Evolutionary conservation across 371 early-diverging fungal species (phyloP).

Genomic region (Zancudomyces culisetae): DNA sequence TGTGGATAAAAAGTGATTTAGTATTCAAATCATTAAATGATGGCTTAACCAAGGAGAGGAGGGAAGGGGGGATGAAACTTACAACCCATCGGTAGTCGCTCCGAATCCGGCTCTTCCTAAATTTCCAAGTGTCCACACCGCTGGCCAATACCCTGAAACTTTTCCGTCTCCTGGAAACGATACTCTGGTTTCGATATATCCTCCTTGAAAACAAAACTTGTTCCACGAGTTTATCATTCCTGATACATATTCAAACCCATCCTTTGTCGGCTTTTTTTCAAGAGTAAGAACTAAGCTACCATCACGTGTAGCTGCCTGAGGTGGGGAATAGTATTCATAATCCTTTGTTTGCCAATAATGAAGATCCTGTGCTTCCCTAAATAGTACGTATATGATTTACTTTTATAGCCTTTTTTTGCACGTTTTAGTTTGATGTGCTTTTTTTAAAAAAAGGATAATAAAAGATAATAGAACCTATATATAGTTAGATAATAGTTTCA

Average conservation of each 20-base stretch:
- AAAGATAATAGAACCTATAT: too few species aligned
- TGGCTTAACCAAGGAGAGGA: too few species aligned
- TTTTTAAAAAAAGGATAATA: too few species aligned
- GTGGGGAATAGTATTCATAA: constrained; percentile 29
- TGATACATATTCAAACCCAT: constrained; percentile 25
- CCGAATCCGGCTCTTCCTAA: constrained; percentile 34
- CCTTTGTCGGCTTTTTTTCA: constrained; percentile 20
- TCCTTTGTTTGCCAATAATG: constrained; percentile 31
- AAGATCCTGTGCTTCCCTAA: constrained; percentile 13
- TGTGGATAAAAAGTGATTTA: too few species aligned
- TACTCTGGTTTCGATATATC: constrained; percentile 30
- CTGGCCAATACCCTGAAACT: constrained; percentile 34
- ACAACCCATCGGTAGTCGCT: constrained; percentile 33
- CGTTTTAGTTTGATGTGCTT: too few species aligned
- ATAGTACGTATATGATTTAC: background rate
- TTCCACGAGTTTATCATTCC: constrained; percentile 42
- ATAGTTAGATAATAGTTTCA: background rate
- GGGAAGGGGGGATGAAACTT: too few species aligned
- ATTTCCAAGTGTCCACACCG: constrained; percentile 36
- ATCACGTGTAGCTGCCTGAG: constrained; percentile 21
- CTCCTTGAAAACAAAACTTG: constrained; percentile 40
- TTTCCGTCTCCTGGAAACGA: constrained; percentile 28
- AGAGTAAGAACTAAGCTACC: constrained; percentile 28
- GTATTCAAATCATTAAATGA: too few species aligned
- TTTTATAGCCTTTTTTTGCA: too few species aligned